phyloP scores from a whole-genome alignment of 2,329 filamentous ascomycete genomes.

The Arthrobotrys iridis region DNA sequence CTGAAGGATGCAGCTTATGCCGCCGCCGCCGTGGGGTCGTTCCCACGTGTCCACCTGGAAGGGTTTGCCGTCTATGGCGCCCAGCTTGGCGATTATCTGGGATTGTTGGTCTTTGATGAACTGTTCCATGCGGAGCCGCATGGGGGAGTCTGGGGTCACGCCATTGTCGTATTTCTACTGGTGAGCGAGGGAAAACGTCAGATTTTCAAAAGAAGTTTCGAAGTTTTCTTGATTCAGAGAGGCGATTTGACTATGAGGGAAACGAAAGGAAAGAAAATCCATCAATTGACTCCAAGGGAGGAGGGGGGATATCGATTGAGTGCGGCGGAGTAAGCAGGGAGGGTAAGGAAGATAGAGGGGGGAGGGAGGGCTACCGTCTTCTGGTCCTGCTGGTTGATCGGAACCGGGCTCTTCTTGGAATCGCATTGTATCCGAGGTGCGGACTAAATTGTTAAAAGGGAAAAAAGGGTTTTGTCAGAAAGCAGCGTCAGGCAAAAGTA shows the following conservation, averaged over 20 bases:
- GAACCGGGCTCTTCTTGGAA: constrained; percentile 32
- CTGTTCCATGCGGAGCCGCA: constrained; percentile 97
- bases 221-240: too few species aligned
- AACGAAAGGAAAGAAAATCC: constrained; percentile 62
- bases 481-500: neutral
- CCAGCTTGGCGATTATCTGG: constrained; percentile 83
- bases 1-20: constrained; percentile 92
- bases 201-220: constrained; percentile 1
- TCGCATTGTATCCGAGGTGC: constrained; percentile 45
- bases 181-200: constrained; percentile 50
- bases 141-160: constrained; percentile 81
- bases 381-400: constrained; percentile 51
- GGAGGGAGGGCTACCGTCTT: constrained; percentile 24
- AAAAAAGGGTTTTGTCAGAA: neutral
- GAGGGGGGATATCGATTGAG: constrained; percentile 57
- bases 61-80: constrained; percentile 81
- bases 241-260: neutral
- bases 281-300: constrained; percentile 63
- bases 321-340: constrained; percentile 55
- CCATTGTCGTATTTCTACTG: constrained; percentile 76
- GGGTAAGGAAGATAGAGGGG: neutral
- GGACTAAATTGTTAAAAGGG: constrained; percentile 22
- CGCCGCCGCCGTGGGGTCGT: constrained; percentile 81
- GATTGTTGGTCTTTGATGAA: constrained; percentile 94
- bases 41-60: constrained; percentile 89